These are phyloP conservation scores for Micractinium conductrix DNA, from an alignment of 139 green algal species.

Conservation along the genomic window DNA sequence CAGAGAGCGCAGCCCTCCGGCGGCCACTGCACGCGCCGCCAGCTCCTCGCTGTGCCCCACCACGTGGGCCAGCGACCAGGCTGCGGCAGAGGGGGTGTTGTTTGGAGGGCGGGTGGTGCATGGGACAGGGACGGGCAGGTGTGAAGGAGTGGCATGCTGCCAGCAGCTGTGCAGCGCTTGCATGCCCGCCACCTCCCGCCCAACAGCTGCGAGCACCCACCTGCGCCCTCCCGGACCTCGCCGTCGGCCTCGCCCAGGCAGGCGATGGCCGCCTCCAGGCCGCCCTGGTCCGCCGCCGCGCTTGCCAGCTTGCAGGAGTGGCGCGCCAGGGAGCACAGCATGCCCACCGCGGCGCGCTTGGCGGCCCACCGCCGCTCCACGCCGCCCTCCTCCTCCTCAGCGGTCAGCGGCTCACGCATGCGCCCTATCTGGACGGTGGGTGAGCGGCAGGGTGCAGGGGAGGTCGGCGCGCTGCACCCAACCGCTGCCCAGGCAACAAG, in stretches of 20 bases:
- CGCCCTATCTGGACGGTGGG: background rate
- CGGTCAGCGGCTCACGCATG: background rate
- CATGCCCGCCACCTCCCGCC: too few relatives aligned
- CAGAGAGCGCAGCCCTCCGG: slow-evolving; percentile 5
- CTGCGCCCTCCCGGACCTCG: slow-evolving; percentile 22
- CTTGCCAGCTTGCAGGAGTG: background rate
- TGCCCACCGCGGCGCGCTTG: background rate
- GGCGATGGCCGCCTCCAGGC: background rate
- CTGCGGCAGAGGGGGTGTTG: too few relatives aligned
- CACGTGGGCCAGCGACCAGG: slow-evolving; percentile 19
- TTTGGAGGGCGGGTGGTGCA: too few relatives aligned
- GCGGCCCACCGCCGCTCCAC: background rate
- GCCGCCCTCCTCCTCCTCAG: background rate
- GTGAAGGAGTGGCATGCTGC: background rate
- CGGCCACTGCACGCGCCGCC: background rate
- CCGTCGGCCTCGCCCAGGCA: slow-evolving; percentile 4
- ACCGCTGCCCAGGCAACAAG: background rate
- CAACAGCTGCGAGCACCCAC: background rate
- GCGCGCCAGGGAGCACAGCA: background rate
- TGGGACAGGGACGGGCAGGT: too few relatives aligned
- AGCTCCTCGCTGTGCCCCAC: background rate
- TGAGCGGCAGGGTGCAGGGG: background rate
- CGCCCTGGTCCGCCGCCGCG: background rate
- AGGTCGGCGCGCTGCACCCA: background rate
- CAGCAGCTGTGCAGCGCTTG: background rate